Percentiles rank a stretch among this genome's conserved stretches.
These are phyloP conservation scores for Bisporella sp. DNA, from an alignment of 2,329 filamentous ascomycete species.

Conservation along the genomic window DNA sequence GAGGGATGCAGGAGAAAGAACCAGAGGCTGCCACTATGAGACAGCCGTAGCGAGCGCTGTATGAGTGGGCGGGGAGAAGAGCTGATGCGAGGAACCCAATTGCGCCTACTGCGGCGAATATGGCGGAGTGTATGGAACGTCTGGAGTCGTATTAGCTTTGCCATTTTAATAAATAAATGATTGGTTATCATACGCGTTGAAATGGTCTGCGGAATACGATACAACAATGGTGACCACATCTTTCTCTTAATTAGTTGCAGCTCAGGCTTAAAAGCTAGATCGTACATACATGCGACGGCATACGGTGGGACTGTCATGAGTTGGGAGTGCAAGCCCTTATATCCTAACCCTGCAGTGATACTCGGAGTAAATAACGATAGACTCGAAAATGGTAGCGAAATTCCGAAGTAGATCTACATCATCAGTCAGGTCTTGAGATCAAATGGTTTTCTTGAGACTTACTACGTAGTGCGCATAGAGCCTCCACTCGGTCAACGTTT, in stretches of 20 bases:
- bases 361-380: constrained; percentile 56
- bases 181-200: constrained; percentile 37
- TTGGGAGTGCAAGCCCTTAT: constrained; percentile 51
- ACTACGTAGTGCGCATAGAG: constrained; percentile 45
- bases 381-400: constrained; percentile 49
- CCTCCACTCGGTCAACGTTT: constrained; percentile 40
- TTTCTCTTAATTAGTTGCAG: constrained; percentile 1
- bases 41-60: constrained; percentile 57
- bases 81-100: constrained; percentile 57
- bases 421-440: too few species aligned
- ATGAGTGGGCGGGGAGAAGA: constrained; percentile 52
- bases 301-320: constrained; percentile 62
- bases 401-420: constrained; percentile 40
- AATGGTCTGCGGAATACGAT: constrained; percentile 56
- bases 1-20: constrained; percentile 62
- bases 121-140: constrained; percentile 43
- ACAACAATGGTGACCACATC: constrained; percentile 38
- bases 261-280: background rate
- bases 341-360: constrained; percentile 52
- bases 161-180: background rate
- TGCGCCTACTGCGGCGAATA: constrained; percentile 43
- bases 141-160: constrained; percentile 1
- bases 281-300: constrained; percentile 44
- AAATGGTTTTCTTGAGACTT: constrained; percentile 14
- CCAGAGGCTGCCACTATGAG: constrained; percentile 62